Percentiles rank a stretch among this genome's conserved stretches.
Conservation (phyloP, 345 rosid species). For the Orychophragmus violaceus region DNA sequence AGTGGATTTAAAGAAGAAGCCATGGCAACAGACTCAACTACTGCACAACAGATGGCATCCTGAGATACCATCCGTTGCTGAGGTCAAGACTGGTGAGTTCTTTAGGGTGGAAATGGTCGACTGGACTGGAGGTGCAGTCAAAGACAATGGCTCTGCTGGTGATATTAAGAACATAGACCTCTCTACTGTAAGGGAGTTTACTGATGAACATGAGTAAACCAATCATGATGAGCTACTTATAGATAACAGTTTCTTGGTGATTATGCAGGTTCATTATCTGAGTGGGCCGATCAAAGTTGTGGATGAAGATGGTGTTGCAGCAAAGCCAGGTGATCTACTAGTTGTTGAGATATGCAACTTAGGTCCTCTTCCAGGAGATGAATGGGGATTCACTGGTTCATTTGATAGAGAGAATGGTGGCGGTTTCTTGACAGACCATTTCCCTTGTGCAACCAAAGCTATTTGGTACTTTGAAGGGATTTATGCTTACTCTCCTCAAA, state of each 20-base stretch:
- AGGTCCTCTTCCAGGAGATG: slow-evolving; percentile 85
- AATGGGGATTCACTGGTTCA: slow-evolving; percentile 80
- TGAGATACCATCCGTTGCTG: slow-evolving; percentile 43
- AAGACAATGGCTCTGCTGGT: slow-evolving; percentile 52
- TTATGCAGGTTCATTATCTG: slow-evolving; percentile 59
- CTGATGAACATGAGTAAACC: neutral
- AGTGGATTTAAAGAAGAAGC: slow-evolving; percentile 59
- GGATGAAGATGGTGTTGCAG: slow-evolving; percentile 59
- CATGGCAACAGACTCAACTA: slow-evolving; percentile 55
- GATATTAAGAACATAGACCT: slow-evolving; percentile 54
- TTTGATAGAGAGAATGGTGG: slow-evolving; percentile 89
- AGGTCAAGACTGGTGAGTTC: slow-evolving; percentile 44
- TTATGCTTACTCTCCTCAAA: slow-evolving; percentile 79
- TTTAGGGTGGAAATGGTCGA: slow-evolving; percentile 68
- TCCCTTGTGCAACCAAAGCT: slow-evolving; percentile 83
- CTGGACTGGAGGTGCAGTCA: slow-evolving; percentile 65
- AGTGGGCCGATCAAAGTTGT: slow-evolving; percentile 70
- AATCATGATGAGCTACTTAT: neutral
- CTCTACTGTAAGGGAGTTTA: slow-evolving; percentile 37
- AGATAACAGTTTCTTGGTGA: neutral
- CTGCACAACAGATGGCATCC: slow-evolving; percentile 87
- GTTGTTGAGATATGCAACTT: slow-evolving; percentile 77
- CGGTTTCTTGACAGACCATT: slow-evolving; percentile 82
- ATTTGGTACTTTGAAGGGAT: slow-evolving; percentile 95
- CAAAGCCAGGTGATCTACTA: slow-evolving; percentile 74